Conservation (phyloP, 2,329 filamentous ascomycete species). For the Monosporascus sp. region DNA sequence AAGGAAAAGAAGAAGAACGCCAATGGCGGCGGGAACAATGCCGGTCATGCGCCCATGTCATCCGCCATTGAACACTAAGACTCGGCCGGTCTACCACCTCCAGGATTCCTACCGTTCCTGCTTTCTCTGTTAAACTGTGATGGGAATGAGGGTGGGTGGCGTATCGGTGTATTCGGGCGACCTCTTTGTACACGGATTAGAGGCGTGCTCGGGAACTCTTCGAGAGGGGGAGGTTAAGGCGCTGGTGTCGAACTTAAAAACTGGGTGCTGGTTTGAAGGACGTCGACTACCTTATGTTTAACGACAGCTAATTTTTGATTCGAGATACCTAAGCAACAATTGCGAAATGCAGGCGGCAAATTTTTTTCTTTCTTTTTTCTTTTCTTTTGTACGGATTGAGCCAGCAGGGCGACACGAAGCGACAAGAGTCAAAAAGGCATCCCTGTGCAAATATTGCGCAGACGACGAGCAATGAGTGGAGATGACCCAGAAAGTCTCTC, state of each 20-base stretch:
- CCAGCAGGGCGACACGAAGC: background rate
- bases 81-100: background rate
- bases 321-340: conserved; percentile 6
- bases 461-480: background rate
- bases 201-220: conserved; percentile 1
- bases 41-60: conserved; percentile 2
- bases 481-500: no score
- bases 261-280: no score
- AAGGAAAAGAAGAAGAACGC: conserved; percentile 68
- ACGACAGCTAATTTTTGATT: background rate
- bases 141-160: conserved; percentile 10
- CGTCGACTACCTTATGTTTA: no score
- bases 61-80: conserved; percentile 8
- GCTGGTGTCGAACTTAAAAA: no score
- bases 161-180: conserved; percentile 9
- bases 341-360: background rate
- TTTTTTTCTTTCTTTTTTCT: no score
- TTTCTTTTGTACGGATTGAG: no score
- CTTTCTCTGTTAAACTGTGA: conserved; percentile 3
- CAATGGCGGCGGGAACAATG: conserved; percentile 3
- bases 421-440: background rate
- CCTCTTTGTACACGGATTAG: conserved; percentile 2
- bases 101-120: background rate
- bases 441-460: background rate
- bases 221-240: conserved; percentile 1